Percentiles rank a stretch among this genome's conserved stretches.
These are phyloP conservation scores for Trapa bicornis DNA, from an alignment of 345 rosid genomes.

Conservation along the genomic window DNA sequence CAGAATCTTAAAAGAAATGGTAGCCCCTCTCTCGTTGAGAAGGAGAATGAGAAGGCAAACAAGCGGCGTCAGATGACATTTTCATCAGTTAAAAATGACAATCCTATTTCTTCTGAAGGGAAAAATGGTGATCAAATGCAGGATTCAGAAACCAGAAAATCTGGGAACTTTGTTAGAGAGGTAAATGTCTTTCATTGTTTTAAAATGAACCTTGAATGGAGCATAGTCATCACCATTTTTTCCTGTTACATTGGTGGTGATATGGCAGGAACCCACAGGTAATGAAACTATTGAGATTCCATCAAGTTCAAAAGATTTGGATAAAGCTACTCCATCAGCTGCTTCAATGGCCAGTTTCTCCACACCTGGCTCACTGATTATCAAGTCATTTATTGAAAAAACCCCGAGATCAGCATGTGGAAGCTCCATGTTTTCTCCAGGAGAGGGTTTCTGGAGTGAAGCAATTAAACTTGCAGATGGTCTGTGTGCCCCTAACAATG, in stretches of 20 bases:
- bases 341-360: slow-evolving; percentile 25
- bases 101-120: slow-evolving; percentile 15
- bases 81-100: slow-evolving; percentile 18
- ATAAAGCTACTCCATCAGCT: slow-evolving; percentile 24
- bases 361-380: slow-evolving; percentile 52
- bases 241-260: slow-evolving; percentile 1
- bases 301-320: slow-evolving; percentile 55
- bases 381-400: slow-evolving; percentile 25
- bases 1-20: slow-evolving; percentile 44
- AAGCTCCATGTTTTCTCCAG: slow-evolving; percentile 86
- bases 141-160: slow-evolving; percentile 20
- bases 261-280: slow-evolving; percentile 23
- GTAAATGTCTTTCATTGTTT: slow-evolving; percentile 23
- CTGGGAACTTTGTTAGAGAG: slow-evolving; percentile 22
- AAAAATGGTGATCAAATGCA: slow-evolving; percentile 31
- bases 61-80: slow-evolving; percentile 33
- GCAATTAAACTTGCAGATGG: slow-evolving; percentile 91
- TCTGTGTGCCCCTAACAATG: slow-evolving; percentile 30
- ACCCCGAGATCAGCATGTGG: slow-evolving; percentile 73
- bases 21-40: slow-evolving; percentile 26
- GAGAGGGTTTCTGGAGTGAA: slow-evolving; percentile 97
- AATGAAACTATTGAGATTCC: slow-evolving; percentile 22
- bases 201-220: background rate
- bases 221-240: slow-evolving; percentile 1
- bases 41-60: slow-evolving; percentile 29